Percentiles rank a stretch among this genome's conserved stretches.
Conservation (phyloP, 208 protist species). For the Acanthamoeba triangularis region DNA sequence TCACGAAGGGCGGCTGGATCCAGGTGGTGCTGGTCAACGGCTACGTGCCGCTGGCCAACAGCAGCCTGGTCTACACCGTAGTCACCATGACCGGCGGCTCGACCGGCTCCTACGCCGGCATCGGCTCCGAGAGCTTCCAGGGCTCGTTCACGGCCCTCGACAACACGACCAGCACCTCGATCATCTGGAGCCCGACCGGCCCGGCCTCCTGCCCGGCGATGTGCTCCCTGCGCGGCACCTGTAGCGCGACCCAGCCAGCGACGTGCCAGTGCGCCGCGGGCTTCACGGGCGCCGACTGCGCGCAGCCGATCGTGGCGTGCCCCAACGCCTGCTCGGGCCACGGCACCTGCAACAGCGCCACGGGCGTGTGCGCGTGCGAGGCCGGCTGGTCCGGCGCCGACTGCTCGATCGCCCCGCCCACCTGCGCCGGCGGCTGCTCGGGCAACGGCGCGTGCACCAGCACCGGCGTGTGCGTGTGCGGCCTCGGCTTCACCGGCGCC, state of each 20-base stretch:
- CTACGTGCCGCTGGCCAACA: slow-evolving; percentile 35
- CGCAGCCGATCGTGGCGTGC: slow-evolving; percentile 26
- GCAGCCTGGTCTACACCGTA: slow-evolving; percentile 22
- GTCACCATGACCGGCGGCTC: slow-evolving; percentile 16
- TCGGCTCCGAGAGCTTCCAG: background rate
- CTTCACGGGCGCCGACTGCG: slow-evolving; percentile 54
- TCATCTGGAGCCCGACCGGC: background rate
- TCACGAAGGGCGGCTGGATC: slow-evolving; percentile 59
- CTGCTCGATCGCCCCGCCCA: slow-evolving; percentile 31
- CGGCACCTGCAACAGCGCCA: slow-evolving; percentile 52
- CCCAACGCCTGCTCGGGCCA: slow-evolving; percentile 28
- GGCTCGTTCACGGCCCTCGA: background rate
- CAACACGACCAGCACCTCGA: slow-evolving; percentile 23
- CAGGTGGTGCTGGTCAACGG: slow-evolving; percentile 53
- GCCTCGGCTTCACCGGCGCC: slow-evolving; percentile 37
- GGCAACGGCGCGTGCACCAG: slow-evolving; percentile 18
- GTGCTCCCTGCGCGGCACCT: slow-evolving; percentile 46
- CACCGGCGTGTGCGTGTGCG: slow-evolving; percentile 13
- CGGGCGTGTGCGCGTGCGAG: slow-evolving; percentile 41
- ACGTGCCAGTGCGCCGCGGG: slow-evolving; percentile 29
- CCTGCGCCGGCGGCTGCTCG: slow-evolving; percentile 46
- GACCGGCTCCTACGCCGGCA: background rate
- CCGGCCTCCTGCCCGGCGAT: background rate
- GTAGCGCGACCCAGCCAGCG: background rate
- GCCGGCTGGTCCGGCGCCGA: slow-evolving; percentile 42